Conservation (phyloP, 257 asterid genomes). For the Solanum bulbocastanum region DNA sequence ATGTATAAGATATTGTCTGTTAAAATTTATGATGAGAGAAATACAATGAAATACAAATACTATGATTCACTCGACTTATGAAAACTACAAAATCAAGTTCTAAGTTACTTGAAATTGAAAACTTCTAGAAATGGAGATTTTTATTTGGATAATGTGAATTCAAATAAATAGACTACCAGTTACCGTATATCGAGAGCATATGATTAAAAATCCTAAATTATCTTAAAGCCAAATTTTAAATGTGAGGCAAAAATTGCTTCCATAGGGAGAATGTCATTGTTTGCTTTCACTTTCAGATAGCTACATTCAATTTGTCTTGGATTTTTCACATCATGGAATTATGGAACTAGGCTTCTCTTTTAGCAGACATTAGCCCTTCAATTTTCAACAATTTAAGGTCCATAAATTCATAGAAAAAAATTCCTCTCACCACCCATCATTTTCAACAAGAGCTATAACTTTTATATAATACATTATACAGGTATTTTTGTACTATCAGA, state of each 20-base stretch:
- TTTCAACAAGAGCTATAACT: background rate
- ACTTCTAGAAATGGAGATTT: background rate
- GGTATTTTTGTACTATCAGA: background rate
- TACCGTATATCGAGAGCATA: background rate
- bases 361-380: conserved; percentile 2
- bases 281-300: conserved; percentile 10
- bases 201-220: background rate
- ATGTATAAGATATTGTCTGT: background rate
- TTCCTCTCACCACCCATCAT: background rate
- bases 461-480: background rate
- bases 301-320: conserved; percentile 1
- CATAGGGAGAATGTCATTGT: background rate
- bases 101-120: background rate
- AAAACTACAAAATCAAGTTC: background rate
- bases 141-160: background rate
- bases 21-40: background rate
- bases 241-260: background rate
- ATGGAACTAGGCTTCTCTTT: conserved; percentile 14
- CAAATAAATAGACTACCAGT: background rate
- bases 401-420: background rate
- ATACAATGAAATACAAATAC: background rate
- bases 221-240: background rate
- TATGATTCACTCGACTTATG: background rate
- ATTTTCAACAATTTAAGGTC: background rate
- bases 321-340: background rate